phyloP scores from a whole-genome alignment of 345 rosid species.

The Combretum micranthum region DNA sequence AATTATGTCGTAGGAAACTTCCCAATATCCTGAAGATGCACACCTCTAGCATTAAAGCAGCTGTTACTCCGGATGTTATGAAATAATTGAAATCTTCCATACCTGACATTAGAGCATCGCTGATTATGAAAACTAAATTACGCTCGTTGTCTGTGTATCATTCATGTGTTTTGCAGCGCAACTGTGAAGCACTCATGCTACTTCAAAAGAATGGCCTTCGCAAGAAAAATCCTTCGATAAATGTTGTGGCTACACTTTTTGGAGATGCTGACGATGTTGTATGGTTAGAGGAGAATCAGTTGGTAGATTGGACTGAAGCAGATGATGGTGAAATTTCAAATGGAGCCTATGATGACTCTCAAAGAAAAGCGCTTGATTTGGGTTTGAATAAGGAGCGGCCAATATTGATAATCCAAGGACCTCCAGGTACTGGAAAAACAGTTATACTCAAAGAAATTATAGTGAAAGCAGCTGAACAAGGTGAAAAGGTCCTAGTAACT shows the following conservation, averaged over 20 bases:
- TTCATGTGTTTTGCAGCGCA: slow-evolving; percentile 48
- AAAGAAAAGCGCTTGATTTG: slow-evolving; percentile 54
- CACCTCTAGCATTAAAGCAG: no score
- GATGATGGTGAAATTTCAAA: slow-evolving; percentile 43
- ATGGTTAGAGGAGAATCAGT: slow-evolving; percentile 57
- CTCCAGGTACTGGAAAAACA: slow-evolving; percentile 97
- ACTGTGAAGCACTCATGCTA: slow-evolving; percentile 94
- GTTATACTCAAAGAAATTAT: slow-evolving; percentile 79
- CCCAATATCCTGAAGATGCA: no score
- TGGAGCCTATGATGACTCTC: slow-evolving; percentile 57
- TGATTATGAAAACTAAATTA: no score
- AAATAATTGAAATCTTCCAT: no score
- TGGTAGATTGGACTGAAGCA: slow-evolving; percentile 55
- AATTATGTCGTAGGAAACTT: no score
- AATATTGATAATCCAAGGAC: slow-evolving; percentile 76
- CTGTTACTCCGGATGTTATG: no score
- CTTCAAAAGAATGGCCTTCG: slow-evolving; percentile 87
- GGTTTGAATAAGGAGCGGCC: slow-evolving; percentile 85
- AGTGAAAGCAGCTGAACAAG: slow-evolving; percentile 67
- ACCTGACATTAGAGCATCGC: no score
- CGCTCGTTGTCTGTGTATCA: no score
- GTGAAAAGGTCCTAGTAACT: slow-evolving; percentile 88
- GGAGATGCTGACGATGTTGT: slow-evolving; percentile 70
- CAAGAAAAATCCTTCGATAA: slow-evolving; percentile 71
- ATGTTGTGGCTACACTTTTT: slow-evolving; percentile 80